Conservation (phyloP, 257 asterid genomes). For the Gentiana dahurica region DNA sequence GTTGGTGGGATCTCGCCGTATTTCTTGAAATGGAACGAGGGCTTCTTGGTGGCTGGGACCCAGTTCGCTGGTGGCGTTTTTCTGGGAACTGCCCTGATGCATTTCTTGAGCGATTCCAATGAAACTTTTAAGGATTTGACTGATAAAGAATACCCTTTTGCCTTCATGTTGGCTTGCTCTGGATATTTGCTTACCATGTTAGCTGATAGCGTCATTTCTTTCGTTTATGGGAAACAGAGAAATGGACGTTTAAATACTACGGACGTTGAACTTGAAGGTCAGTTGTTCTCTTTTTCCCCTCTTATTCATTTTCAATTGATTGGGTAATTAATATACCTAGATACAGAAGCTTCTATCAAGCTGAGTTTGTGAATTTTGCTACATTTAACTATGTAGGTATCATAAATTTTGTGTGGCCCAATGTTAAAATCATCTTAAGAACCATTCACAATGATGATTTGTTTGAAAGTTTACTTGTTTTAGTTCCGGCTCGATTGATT, state of each 20-base stretch:
- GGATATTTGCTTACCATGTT: slow-evolving; percentile 75
- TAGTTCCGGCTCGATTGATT: no score
- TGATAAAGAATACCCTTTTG: slow-evolving; percentile 58
- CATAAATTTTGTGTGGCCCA: no score
- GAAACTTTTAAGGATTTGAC: slow-evolving; percentile 67
- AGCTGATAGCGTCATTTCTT: slow-evolving; percentile 59
- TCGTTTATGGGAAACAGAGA: slow-evolving; percentile 38
- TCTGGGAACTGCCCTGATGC: slow-evolving; percentile 80
- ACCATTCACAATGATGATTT: no score
- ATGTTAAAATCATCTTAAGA: no score
- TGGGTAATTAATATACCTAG: no score
- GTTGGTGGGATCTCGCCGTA: slow-evolving; percentile 85
- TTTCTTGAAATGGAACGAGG: slow-evolving; percentile 81
- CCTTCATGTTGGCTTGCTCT: slow-evolving; percentile 70
- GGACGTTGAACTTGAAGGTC: slow-evolving; percentile 23
- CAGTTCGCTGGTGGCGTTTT: slow-evolving; percentile 96
- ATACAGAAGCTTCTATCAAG: no score
- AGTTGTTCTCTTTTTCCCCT: no score
- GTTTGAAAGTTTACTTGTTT: no score
- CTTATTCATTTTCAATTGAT: no score
- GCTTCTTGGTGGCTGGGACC: slow-evolving; percentile 61
- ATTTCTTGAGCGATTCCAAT: slow-evolving; percentile 78
- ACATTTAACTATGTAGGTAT: no score
- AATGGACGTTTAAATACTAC: slow-evolving; percentile 5
- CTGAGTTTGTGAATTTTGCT: no score